Evolutionary conservation across 768 basidiomycete species (phyloP), one percentile per base, ranked within the genome.

Genomic region (Rhodotorula kratochvilovae): DNA sequence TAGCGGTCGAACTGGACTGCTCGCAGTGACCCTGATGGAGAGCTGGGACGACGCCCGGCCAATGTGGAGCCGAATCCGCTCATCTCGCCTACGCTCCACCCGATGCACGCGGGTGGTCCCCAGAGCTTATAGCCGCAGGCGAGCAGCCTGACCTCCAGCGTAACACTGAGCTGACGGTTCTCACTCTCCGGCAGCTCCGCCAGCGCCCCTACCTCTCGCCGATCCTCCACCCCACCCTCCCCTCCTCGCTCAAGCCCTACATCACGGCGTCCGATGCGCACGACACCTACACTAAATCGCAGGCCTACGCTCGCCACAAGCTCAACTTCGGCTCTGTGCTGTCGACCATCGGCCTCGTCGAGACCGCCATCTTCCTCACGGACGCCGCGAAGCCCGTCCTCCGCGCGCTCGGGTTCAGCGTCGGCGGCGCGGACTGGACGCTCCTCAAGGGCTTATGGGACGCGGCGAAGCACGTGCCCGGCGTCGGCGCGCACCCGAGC

Each of bases 281-380:
- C 15, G 50, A 60, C 2, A 87, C 87, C 23, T 95, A 94, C 80
- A 83, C 87, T 71, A 96, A 96, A 77, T 93, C 92, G 1, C 95
- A 99, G 80, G 82, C 84, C 53, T 99, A 99, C 81, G 92, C 92
- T 29, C 86, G 85, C 61, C 90, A 92, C 85, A 96, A 96, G 81
- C 90, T 92, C 19, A 85, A 85, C 77, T 94, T 90, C 80, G 86
- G 88, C 80, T 93, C 92, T 2, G 94, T 92, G 79, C 92, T 91
- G 6, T 86, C 85, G 63, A 78, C 89, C 53, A 81, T 95, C 54
- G 87, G 86, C 76, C 79, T 63, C 27, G 8, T 58, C n/a, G 64
- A 75, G 48, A 35, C 65, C 19, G 25, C 33, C 55, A 25, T 72
- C 62, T 56, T 76, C 39, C 53, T 76, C 21, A 48, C 71, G 13